A percentile compares a stretch with the other conserved stretches of the same genome.
phyloP scores from a whole-genome alignment of 768 basidiomycete species.

The Vishniacozyma victoriae region DNA sequence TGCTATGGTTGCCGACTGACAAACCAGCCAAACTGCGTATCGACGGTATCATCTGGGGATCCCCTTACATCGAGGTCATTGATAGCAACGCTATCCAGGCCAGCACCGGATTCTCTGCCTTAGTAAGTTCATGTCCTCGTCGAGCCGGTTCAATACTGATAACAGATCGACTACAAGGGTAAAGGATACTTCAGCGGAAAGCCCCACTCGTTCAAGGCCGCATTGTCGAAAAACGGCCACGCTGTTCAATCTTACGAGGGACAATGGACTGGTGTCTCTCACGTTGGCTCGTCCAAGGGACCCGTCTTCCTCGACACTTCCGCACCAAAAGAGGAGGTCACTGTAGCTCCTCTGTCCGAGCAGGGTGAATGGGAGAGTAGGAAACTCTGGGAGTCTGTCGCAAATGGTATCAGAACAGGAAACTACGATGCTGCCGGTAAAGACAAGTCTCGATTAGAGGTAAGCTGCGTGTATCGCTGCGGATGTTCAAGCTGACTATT shows the following conservation, averaged over 20 bases:
- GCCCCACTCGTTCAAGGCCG: constrained; percentile 85
- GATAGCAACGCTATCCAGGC: constrained; percentile 74
- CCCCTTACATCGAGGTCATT: constrained; percentile 84
- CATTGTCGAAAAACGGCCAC: constrained; percentile 53
- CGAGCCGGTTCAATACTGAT: too few relatives aligned
- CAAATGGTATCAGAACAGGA: constrained; percentile 82
- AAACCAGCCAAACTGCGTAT: constrained; percentile 66
- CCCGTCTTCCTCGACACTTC: constrained; percentile 71
- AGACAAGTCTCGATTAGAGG: constrained; percentile 90
- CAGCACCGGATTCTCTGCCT: constrained; percentile 58
- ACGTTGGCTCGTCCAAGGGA: constrained; percentile 47
- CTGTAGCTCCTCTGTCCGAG: constrained; percentile 55
- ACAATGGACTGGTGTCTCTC: constrained; percentile 52
- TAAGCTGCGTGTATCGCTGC: constrained; percentile 38
- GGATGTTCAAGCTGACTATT: constrained; percentile 4
- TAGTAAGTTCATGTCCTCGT: constrained; percentile 48
- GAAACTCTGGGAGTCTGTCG: constrained; percentile 74
- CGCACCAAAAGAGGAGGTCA: constrained; percentile 68
- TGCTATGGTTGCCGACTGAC: too few relatives aligned
- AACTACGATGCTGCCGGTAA: constrained; percentile 84
- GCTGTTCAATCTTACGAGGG: constrained; percentile 47
- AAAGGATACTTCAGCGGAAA: constrained; percentile 93
- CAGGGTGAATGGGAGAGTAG: constrained; percentile 80
- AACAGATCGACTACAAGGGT: constrained; percentile 88
- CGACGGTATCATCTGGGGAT: constrained; percentile 76